Evolutionary conservation across 1,284 basidiomycete genomes (phyloP).

Genomic region (Phellinidium pouzarii): DNA sequence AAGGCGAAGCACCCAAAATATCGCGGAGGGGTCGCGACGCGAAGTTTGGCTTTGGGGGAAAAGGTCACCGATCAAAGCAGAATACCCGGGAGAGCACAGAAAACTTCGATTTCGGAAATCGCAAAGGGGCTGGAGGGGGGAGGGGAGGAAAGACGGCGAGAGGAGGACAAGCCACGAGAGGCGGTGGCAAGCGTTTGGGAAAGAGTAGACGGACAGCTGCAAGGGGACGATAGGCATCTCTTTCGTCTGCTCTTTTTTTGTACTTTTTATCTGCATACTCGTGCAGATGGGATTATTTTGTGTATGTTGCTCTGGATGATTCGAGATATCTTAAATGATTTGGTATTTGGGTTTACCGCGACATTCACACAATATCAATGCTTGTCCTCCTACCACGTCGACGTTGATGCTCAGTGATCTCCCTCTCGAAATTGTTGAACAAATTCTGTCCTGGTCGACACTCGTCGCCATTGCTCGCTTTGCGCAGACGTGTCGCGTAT

Average conservation of each 20-base stretch:
- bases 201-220: conserved; percentile 52
- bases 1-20: conserved; percentile 35
- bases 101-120: conserved; percentile 47
- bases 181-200: conserved; percentile 41
- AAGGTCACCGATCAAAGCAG: conserved; percentile 63
- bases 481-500: conserved; percentile 29
- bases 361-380: no score
- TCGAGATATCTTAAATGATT: background rate
- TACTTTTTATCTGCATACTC: background rate
- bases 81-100: conserved; percentile 78
- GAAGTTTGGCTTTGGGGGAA: conserved; percentile 77
- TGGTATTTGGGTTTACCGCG: no score
- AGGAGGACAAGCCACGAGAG: no score
- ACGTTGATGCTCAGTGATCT: background rate
- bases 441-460: background rate
- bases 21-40: conserved; percentile 65
- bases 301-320: background rate
- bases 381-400: background rate
- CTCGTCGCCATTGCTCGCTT: conserved; percentile 1
- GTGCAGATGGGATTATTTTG: no score
- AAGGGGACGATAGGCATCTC: conserved; percentile 31
- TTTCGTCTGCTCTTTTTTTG: background rate
- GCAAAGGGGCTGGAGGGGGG: conserved; percentile 28
- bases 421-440: conserved; percentile 7
- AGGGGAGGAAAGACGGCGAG: no score